Percentiles rank a stretch among this genome's conserved stretches.
Evolutionary conservation across 2,329 filamentous ascomycete genomes (phyloP).

Genomic region (Colletotrichum sp.): DNA sequence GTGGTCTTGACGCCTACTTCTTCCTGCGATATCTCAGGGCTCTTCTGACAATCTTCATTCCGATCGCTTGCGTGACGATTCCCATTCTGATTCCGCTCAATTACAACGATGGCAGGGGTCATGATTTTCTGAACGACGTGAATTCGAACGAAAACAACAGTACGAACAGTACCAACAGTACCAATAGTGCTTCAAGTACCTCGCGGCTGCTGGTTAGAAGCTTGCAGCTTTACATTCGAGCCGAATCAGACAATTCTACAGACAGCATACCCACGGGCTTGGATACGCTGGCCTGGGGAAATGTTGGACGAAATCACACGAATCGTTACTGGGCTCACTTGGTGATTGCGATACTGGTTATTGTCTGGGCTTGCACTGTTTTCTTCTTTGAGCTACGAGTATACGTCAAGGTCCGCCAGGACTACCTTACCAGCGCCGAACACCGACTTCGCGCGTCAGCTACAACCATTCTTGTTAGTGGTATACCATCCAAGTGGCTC

Average conservation of each 20-base stretch:
- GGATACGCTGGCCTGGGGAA: conserved; percentile 86
- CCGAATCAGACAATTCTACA: conserved; percentile 28
- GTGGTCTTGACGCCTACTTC: conserved; percentile 95
- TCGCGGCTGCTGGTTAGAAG: conserved; percentile 1
- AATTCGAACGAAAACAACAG: neutral
- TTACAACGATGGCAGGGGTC: conserved; percentile 70
- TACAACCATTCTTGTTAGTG: conserved; percentile 91
- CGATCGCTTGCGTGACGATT: conserved; percentile 76
- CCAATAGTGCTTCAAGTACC: neutral
- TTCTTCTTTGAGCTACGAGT: conserved; percentile 85
- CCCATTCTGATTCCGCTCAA: conserved; percentile 90
- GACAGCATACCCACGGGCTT: conserved; percentile 58
- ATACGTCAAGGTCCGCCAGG: conserved; percentile 92
- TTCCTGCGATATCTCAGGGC: conserved; percentile 83
- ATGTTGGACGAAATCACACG: conserved; percentile 71
- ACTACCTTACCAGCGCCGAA: conserved; percentile 92
- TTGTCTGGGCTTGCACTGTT: conserved; percentile 85
- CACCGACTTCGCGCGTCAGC: conserved; percentile 92
- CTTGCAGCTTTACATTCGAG: conserved; percentile 31
- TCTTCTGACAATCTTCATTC: conserved; percentile 89
- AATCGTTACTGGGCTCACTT: conserved; percentile 84
- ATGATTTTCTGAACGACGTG: conserved; percentile 44
- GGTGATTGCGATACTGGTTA: conserved; percentile 75
- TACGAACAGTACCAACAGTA: neutral
- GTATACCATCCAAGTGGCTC: conserved; percentile 91